Conservation (phyloP, 2,329 filamentous ascomycete species). For the Fonsecaea pedrosoi region DNA sequence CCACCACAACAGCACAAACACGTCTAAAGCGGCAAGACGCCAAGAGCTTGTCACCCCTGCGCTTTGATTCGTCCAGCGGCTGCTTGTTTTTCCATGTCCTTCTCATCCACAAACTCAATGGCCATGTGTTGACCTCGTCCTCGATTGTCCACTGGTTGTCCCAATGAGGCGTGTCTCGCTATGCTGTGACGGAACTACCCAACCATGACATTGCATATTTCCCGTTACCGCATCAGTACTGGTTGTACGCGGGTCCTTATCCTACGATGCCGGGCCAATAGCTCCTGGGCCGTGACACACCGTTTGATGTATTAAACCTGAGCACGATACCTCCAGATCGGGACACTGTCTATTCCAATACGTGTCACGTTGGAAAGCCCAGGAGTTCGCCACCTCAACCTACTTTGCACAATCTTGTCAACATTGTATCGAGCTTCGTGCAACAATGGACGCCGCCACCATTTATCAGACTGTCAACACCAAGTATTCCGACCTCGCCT, state of each 20-base stretch:
- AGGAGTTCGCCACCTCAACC: not conserved
- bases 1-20: not conserved
- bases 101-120: not conserved
- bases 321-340: not conserved
- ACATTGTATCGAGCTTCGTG: not conserved
- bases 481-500: conserved; percentile 19
- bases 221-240: not conserved
- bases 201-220: not conserved
- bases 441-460: conserved; percentile 18
- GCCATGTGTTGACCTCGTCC: not conserved
- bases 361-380: not conserved
- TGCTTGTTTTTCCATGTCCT: not conserved
- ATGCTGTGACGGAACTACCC: not conserved
- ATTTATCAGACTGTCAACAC: conserved; percentile 23
- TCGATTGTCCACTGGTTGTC: not conserved
- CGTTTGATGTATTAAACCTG: not conserved
- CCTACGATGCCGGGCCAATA: not conserved
- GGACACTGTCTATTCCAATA: not conserved
- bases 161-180: not conserved
- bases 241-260: not conserved
- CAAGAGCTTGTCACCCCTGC: not conserved
- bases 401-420: not conserved
- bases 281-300: not conserved
- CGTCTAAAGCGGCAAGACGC: not conserved
- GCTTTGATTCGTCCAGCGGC: not conserved